phyloP scores from a whole-genome alignment of 2,329 filamentous ascomycete genomes.

The Magnaporthiopsis incrustans region DNA sequence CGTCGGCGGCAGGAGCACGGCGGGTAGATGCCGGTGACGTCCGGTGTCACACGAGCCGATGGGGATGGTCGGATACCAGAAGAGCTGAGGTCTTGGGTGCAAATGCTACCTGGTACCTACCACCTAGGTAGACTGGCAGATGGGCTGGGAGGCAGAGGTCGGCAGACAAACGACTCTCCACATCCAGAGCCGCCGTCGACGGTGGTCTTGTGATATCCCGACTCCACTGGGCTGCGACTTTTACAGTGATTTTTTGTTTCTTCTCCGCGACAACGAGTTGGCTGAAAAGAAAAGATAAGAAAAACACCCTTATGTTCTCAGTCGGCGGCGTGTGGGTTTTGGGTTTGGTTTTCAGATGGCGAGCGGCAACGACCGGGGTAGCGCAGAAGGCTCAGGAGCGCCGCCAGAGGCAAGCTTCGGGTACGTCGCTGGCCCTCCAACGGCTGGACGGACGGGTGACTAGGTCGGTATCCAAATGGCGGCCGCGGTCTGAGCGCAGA shows the following conservation, averaged over 20 bases:
- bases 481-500: too few species aligned
- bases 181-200: background rate
- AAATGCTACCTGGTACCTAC: background rate
- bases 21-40: background rate
- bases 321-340: background rate
- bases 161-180: background rate
- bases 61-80: background rate
- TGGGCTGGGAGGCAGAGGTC: background rate
- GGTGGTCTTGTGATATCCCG: background rate
- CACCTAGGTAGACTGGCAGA: background rate
- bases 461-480: background rate
- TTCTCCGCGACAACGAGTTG: background rate
- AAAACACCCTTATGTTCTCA: background rate
- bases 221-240: background rate
- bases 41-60: background rate
- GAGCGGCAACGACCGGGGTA: conserved; percentile 16
- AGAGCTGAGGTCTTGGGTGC: background rate
- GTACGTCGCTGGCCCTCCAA: background rate
- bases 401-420: background rate
- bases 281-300: background rate
- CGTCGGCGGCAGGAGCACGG: background rate
- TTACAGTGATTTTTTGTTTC: background rate
- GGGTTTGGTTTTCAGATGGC: background rate
- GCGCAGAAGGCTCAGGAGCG: conserved; percentile 6
- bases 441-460: too few species aligned